Percentiles rank a stretch among this genome's conserved stretches.
Conservation (phyloP, 2,329 filamentous ascomycete species). For the Talaromyces sp. region DNA sequence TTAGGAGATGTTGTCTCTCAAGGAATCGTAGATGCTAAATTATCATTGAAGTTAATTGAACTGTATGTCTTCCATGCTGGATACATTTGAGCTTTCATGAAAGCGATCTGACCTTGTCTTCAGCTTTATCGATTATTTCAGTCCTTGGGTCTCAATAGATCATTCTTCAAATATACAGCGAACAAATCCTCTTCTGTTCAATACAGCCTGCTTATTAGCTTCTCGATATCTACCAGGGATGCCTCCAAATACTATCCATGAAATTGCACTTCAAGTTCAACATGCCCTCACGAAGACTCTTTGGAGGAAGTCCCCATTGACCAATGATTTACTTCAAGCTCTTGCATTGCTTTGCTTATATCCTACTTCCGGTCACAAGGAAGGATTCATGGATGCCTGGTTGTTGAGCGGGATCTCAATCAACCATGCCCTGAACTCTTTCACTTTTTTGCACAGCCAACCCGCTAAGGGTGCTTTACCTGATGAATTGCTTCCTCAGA, state of each 20-base stretch:
- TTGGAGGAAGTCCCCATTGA: slow-evolving; percentile 33
- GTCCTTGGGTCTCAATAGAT: slow-evolving; percentile 36
- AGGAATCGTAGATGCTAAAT: slow-evolving; percentile 34
- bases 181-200: slow-evolving; percentile 36
- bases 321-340: slow-evolving; percentile 36
- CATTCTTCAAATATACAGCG: slow-evolving; percentile 32
- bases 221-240: slow-evolving; percentile 38
- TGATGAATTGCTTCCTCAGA: slow-evolving; percentile 33
- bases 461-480: slow-evolving; percentile 27
- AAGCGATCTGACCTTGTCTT: slow-evolving; percentile 1
- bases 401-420: slow-evolving; percentile 40
- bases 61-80: slow-evolving; percentile 22
- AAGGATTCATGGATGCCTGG: slow-evolving; percentile 39
- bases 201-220: slow-evolving; percentile 36
- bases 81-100: not conserved
- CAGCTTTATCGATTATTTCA: slow-evolving; percentile 33
- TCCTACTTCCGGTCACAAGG: slow-evolving; percentile 36
- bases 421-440: slow-evolving; percentile 34
- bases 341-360: slow-evolving; percentile 36
- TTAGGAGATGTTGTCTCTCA: slow-evolving; percentile 31
- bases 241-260: slow-evolving; percentile 29
- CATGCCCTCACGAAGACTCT: slow-evolving; percentile 32
- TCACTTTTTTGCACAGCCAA: slow-evolving; percentile 20
- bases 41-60: slow-evolving; percentile 36
- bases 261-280: slow-evolving; percentile 37